These are phyloP conservation scores for Golubevia sp. DNA, from an alignment of 1,284 basidiomycete species.

Conservation along the genomic window DNA sequence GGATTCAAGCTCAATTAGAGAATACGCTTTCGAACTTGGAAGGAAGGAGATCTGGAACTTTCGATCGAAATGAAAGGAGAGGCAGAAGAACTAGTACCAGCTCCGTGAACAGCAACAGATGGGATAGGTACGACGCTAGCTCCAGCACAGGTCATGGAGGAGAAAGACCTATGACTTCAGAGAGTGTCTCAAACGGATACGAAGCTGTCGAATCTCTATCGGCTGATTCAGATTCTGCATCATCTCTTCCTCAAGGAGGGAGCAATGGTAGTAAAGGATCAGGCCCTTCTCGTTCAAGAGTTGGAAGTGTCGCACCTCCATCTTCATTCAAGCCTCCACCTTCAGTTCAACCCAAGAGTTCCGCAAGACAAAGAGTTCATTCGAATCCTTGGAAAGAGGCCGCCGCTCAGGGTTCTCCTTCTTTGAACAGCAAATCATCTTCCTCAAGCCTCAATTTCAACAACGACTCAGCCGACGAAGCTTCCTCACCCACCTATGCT, in stretches of 20 bases:
- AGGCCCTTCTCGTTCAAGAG: background rate
- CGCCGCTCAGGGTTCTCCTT: too few species aligned
- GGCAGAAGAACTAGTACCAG: slow-evolving; percentile 12
- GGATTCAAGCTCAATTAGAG: slow-evolving; percentile 53
- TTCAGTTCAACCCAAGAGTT: too few species aligned
- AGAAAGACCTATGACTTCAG: background rate
- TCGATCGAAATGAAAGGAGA: slow-evolving; percentile 24
- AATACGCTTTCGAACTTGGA: slow-evolving; percentile 45
- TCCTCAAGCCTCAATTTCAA: too few species aligned
- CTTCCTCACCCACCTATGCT: too few species aligned
- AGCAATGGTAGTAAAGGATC: background rate
- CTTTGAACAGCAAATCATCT: too few species aligned
- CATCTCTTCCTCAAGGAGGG: background rate
- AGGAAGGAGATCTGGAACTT: slow-evolving; percentile 32
- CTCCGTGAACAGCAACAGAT: background rate
- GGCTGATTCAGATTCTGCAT: background rate
- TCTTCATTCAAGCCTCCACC: too few species aligned
- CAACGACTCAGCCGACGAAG: too few species aligned
- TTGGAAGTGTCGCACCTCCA: background rate
- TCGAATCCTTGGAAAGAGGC: too few species aligned
- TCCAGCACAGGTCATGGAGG: background rate
- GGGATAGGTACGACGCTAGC: background rate
- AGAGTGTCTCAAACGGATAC: background rate
- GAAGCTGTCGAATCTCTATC: background rate
- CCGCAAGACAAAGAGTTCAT: too few species aligned